Evolutionary conservation across 192 early-diverging fungal genomes (phyloP).

Genomic region (Backusella australiensis): DNA sequence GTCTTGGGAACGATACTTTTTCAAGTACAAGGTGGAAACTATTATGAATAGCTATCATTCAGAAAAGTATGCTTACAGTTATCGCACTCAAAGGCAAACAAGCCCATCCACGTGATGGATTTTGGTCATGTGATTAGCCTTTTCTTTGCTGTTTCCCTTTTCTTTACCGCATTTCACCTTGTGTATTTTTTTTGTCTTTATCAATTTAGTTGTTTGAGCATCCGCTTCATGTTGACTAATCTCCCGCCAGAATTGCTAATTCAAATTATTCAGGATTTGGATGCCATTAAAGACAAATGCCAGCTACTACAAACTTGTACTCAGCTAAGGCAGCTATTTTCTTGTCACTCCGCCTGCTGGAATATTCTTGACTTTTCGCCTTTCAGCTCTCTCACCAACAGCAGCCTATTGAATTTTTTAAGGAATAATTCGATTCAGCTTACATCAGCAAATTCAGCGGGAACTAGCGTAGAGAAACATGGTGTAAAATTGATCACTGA

Average conservation of each 20-base stretch:
- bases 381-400: slow-evolving; percentile 14
- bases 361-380: slow-evolving; percentile 25
- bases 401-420: slow-evolving; percentile 12
- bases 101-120: neutral
- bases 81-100: neutral
- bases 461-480: neutral
- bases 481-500: neutral
- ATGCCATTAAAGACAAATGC: slow-evolving; percentile 22
- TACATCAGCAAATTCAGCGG: neutral
- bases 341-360: slow-evolving; percentile 13
- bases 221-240: neutral
- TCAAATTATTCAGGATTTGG: slow-evolving; percentile 12
- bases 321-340: slow-evolving; percentile 16
- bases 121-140: neutral
- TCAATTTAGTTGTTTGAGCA: neutral
- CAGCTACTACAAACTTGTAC: slow-evolving; percentile 10
- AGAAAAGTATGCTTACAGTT: no score
- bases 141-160: neutral
- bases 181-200: neutral
- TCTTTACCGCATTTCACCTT: neutral
- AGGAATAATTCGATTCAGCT: slow-evolving; percentile 14
- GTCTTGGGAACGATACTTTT: no score
- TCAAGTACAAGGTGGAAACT: neutral
- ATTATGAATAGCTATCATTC: neutral
- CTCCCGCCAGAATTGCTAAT: slow-evolving; percentile 25